Percentiles rank a stretch among this genome's conserved stretches.
Conservation (phyloP, 2,329 filamentous ascomycete species). For the Pseudogymnoascus sp. region DNA sequence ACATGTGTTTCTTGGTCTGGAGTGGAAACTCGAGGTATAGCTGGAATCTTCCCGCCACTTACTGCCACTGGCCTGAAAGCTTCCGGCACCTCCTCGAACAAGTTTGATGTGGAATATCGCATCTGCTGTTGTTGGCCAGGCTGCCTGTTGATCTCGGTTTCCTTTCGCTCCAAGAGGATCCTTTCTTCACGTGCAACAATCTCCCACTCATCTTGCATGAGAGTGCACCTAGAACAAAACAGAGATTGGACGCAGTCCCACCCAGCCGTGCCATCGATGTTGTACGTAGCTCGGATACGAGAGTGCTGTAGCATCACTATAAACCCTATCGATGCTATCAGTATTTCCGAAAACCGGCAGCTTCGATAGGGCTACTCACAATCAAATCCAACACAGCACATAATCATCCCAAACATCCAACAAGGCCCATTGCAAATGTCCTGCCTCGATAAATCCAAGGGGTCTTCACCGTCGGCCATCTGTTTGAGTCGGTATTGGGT, state of each 20-base stretch:
- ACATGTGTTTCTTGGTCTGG: background rate
- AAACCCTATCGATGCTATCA: conserved; percentile 1
- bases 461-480: conserved; percentile 32
- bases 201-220: conserved; percentile 40
- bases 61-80: background rate
- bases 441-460: conserved; percentile 33
- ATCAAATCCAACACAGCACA: conserved; percentile 19
- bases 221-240: conserved; percentile 36
- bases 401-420: conserved; percentile 26
- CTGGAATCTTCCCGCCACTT: background rate
- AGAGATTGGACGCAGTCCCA: conserved; percentile 31
- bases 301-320: conserved; percentile 32
- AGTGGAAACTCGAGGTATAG: background rate
- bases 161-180: conserved; percentile 10
- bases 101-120: conserved; percentile 17
- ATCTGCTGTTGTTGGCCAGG: conserved; percentile 17
- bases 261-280: conserved; percentile 32
- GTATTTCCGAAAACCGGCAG: background rate
- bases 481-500: conserved; percentile 36
- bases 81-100: conserved; percentile 6
- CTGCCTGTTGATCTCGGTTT: conserved; percentile 10
- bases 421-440: conserved; percentile 34
- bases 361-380: conserved; percentile 4
- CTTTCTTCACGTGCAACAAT: conserved; percentile 33
- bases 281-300: conserved; percentile 36